phyloP scores from a whole-genome alignment of 257 asterid species.

The Apocynum venetum region DNA sequence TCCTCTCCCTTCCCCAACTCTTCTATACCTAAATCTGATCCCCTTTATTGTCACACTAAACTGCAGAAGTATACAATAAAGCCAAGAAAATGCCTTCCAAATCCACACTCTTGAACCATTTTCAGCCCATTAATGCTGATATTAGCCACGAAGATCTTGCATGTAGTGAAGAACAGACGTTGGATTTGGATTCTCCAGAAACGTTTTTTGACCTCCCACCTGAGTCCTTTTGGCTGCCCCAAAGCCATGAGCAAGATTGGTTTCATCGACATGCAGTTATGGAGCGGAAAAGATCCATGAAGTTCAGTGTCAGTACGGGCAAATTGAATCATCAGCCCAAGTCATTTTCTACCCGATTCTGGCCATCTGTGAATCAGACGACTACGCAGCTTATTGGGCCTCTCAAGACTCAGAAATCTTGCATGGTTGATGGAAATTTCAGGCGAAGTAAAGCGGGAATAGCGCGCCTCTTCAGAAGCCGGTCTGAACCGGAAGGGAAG shows the following conservation, averaged over 20 bases:
- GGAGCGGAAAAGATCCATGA: constrained; percentile 53
- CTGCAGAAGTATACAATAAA: not conserved
- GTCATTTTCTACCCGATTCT: constrained; percentile 30
- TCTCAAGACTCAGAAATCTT: constrained; percentile 27
- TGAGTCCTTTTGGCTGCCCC: constrained; percentile 49
- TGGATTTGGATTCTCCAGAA: constrained; percentile 20
- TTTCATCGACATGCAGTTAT: constrained; percentile 44
- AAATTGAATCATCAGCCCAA: constrained; percentile 22
- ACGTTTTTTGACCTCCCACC: constrained; percentile 51
- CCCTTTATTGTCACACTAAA: not conserved
- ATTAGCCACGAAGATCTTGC: not conserved
- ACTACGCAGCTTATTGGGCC: constrained; percentile 36
- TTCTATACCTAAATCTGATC: not conserved
- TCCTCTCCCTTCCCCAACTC: constrained; percentile 5
- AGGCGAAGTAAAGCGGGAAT: constrained; percentile 27
- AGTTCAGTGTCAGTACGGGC: constrained; percentile 25
- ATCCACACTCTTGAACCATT: constrained; percentile 4
- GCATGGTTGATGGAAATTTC: constrained; percentile 14
- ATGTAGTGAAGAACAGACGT: constrained; percentile 4
- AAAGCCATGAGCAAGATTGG: constrained; percentile 53
- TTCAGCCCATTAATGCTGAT: not conserved
- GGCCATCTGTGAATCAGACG: constrained; percentile 7
- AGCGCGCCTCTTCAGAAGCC: constrained; percentile 34
- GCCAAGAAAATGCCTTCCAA: constrained; percentile 8
- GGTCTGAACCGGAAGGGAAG: constrained; percentile 37